Base-by-base conservation (phyloP, 2,329 filamentous ascomycete species). In the Fusarium brachygibbosum region DNA sequence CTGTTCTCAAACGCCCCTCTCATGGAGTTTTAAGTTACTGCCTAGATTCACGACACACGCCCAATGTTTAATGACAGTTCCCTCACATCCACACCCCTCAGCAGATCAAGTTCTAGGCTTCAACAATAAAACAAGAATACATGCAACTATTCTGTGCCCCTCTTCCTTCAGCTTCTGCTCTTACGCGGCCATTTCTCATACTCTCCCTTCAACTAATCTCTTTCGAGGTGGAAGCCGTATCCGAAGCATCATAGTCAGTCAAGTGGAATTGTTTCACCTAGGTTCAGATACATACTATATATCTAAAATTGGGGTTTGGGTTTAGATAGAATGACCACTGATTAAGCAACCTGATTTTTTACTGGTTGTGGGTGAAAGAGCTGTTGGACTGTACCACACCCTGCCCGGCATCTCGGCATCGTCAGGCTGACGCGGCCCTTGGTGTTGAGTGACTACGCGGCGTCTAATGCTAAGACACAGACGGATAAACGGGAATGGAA, bases 391-490 rank as follows among this genome's bases (percentile, higher is more conserved):
- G 50, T 53, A 37, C 58, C 42, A 60, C 67, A 55, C 60, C 67
- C 62, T 54, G 46, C 25, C 53, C 58, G 61, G 66, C 69, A 54
- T 61, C 57, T 67, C 58, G 68, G 61, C 67, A 70, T 60, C 49
- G 50, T 45, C 37, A 58, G 38, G 71, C 69, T 74, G 71, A 74
- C 71, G 71, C 68, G 71, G 71, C 71, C 70, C 41, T 58, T 40
- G 40, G 42, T 56, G 48, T 44, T 32, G 25, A 34, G 48, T 38
- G 40, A 69, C 66, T 68, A 48, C 63, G 57, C 69, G 66, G 66
- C 58, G 50, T 42, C 53, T 34, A 57, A 51, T 41, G 23, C 28
- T 37, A 50, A 61, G 42, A 49, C 44, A 44, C 34, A 35, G 34
- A 38, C 42, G 53, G 56, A 61, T 62, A 61, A 54, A 38, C 62